Evolutionary conservation across 2,329 filamentous ascomycete genomes (phyloP).

Genomic region (Alternaria postmessia): DNA sequence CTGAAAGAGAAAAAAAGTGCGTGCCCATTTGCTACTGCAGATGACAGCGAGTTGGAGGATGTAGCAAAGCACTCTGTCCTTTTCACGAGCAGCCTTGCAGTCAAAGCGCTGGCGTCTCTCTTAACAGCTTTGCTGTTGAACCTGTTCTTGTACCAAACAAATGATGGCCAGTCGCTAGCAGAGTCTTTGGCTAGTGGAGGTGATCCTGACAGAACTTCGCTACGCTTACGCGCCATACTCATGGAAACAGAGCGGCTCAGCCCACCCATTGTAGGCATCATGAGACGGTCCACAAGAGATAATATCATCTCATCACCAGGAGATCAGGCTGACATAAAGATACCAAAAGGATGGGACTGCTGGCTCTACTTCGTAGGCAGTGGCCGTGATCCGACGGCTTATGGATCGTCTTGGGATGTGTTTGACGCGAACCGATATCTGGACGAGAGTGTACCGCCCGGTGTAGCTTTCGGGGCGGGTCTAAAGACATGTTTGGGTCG

Average conservation of each 20-base stretch:
- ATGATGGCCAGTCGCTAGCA: not conserved
- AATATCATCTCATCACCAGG: not conserved
- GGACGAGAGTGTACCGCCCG: not conserved
- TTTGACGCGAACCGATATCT: slow-evolving; percentile 1
- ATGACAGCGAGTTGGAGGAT: not conserved
- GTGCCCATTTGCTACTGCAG: not conserved
- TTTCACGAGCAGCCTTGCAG: not conserved
- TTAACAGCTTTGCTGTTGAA: not conserved
- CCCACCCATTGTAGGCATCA: not conserved
- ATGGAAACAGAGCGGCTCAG: slow-evolving; percentile 1
- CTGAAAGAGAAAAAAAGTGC: no score
- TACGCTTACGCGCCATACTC: not conserved
- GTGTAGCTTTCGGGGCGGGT: slow-evolving; percentile 1
- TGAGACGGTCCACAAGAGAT: not conserved
- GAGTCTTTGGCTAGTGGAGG: not conserved
- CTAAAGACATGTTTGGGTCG: slow-evolving; percentile 1
- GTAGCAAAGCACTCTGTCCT: slow-evolving; percentile 3
- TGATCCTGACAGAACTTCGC: not conserved
- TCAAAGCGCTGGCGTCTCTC: slow-evolving; percentile 4
- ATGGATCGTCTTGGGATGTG: not conserved
- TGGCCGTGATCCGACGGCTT: not conserved
- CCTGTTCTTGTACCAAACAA: not conserved
- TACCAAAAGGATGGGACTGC: slow-evolving; percentile 2
- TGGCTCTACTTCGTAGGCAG: slow-evolving; percentile 2
- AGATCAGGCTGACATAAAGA: not conserved